These are phyloP conservation scores for Helminthosporium solani DNA, from an alignment of 2,329 filamentous ascomycete species.

Conservation along the genomic window DNA sequence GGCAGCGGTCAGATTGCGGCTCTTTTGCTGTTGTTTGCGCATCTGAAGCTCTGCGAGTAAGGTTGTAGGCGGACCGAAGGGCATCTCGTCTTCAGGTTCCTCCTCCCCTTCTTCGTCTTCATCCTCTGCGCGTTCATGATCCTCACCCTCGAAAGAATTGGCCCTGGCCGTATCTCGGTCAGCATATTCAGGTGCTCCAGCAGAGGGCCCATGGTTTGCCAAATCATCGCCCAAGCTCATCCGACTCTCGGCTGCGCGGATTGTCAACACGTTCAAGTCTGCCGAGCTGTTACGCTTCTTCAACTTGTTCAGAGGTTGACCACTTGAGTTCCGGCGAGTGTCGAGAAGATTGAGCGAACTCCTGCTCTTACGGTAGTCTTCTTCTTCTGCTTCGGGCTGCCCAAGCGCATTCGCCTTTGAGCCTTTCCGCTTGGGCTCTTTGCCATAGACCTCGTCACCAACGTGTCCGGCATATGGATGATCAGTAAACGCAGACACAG, in stretches of 20 bases:
- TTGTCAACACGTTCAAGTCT: constrained; percentile 37
- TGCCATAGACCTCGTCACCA: constrained; percentile 72
- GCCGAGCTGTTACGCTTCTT: constrained; percentile 45
- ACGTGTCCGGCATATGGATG: constrained; percentile 78
- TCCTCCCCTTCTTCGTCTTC: constrained; percentile 47
- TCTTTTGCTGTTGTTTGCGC: constrained; percentile 84
- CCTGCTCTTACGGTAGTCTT: constrained; percentile 36
- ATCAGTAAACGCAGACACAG: constrained; percentile 88
- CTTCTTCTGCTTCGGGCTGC: constrained; percentile 21
- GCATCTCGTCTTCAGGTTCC: constrained; percentile 44
- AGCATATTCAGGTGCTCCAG: constrained; percentile 27
- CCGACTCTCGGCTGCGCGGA: constrained; percentile 35
- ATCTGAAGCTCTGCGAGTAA: constrained; percentile 88
- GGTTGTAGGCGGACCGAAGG: constrained; percentile 78
- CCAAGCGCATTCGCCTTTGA: constrained; percentile 30
- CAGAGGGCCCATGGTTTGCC: constrained; percentile 31
- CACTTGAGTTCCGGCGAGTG: constrained; percentile 40
- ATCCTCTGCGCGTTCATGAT: constrained; percentile 29
- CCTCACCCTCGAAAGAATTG: constrained; percentile 44
- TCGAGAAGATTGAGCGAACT: constrained; percentile 42
- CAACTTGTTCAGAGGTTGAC: constrained; percentile 42
- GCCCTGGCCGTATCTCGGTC: constrained; percentile 17
- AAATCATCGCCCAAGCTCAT: constrained; percentile 41
- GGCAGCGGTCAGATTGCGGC: constrained; percentile 69
- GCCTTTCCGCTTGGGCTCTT: constrained; percentile 44